These are phyloP conservation scores for Geotrichum europaeum DNA, from an alignment of 1,139 yeast species.

Conservation along the genomic window DNA sequence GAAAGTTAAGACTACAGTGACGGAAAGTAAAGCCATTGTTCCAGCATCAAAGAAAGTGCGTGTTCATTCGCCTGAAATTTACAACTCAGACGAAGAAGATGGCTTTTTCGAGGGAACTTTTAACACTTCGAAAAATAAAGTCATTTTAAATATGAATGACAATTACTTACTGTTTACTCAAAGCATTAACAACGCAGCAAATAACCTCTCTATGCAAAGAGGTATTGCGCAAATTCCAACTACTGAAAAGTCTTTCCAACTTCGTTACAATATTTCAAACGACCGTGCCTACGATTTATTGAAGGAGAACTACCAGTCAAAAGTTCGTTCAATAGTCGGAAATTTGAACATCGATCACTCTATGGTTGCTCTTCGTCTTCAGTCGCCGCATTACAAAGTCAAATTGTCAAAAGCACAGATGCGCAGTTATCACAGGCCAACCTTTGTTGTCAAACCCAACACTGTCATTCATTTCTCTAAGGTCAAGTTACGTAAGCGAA, in stretches of 20 bases:
- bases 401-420: constrained; percentile 61
- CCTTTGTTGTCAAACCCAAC: constrained; percentile 71
- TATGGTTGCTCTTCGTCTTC: constrained; percentile 77
- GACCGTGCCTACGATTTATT: constrained; percentile 79
- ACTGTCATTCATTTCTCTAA: constrained; percentile 70
- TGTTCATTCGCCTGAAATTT: constrained; percentile 22
- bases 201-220: constrained; percentile 35
- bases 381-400: constrained; percentile 88
- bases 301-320: constrained; percentile 81
- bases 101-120: constrained; percentile 71
- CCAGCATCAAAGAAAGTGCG: constrained; percentile 5
- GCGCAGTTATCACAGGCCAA: constrained; percentile 76
- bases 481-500: constrained; percentile 73
- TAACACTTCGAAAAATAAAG: constrained; percentile 36
- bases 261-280: constrained; percentile 76
- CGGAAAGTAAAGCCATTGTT: neutral
- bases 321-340: constrained; percentile 89
- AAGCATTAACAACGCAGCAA: neutral
- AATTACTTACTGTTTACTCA: constrained; percentile 61
- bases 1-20: neutral
- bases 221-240: constrained; percentile 39
- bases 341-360: constrained; percentile 89
- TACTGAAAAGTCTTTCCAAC: constrained; percentile 44
- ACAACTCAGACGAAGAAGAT: constrained; percentile 60
- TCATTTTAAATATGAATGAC: constrained; percentile 79